Evolutionary conservation across 352 stramenopile species (phyloP).

Genomic region (Aphanomyces euteiches): DNA sequence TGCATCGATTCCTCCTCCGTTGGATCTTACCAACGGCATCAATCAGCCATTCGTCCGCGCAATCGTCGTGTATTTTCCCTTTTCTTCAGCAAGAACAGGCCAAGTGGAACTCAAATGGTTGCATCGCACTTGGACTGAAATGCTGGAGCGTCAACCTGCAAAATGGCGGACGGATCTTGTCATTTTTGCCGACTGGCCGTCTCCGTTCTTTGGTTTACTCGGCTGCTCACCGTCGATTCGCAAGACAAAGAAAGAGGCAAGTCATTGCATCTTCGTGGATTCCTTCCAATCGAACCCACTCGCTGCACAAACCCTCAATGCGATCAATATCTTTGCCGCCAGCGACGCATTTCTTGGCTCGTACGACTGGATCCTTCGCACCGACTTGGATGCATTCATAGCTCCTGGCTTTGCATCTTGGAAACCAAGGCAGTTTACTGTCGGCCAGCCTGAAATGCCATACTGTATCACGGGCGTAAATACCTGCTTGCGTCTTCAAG

Average conservation of each 20-base stretch:
- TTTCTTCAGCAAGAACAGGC: neutral
- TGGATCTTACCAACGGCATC: neutral
- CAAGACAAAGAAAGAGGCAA: neutral
- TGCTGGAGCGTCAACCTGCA: neutral
- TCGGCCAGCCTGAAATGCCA: neutral
- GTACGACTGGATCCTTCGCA: slow-evolving; percentile 22
- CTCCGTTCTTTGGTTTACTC: neutral
- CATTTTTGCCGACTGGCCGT: neutral
- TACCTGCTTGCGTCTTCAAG: neutral
- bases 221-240: neutral
- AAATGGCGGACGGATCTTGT: slow-evolving; percentile 22
- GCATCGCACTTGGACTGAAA: slow-evolving; percentile 4
- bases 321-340: neutral
- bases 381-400: slow-evolving; percentile 23
- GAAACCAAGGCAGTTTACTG: neutral
- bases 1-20: neutral
- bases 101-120: slow-evolving; percentile 10
- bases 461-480: neutral
- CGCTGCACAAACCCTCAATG: no score
- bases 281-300: no score
- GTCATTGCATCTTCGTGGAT: slow-evolving; percentile 16
- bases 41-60: slow-evolving; percentile 13
- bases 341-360: neutral
- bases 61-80: slow-evolving; percentile 9
- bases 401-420: slow-evolving; percentile 11